Base-by-base conservation (phyloP, 208 protist genomes). In the Leishmania arabica region DNA sequence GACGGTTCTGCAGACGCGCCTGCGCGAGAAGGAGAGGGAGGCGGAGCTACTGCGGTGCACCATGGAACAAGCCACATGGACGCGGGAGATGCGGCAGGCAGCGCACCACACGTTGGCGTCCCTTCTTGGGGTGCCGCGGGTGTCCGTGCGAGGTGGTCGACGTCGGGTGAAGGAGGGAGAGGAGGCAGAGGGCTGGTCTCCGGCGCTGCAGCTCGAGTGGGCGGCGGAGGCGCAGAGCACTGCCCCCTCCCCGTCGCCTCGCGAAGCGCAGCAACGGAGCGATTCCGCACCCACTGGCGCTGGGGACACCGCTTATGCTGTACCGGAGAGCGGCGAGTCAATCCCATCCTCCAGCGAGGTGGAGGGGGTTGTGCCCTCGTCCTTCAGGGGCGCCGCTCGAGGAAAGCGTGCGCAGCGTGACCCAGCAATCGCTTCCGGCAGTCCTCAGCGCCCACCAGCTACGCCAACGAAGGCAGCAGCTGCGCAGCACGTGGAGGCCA, bases 21-120 rank as follows among this genome's bases (percentile, higher is more conserved):
- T 90, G 42, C 77, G 72, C 15, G 89, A 91, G 75, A 73, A 84
- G 37, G 90, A 92, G 78, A 76, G 83, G 24, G 90, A 94, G 83
- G 83, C 83, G 53, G 92, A 95, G 85, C 68, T 80, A 49, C 86
- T 88, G 81, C 87, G 86, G 60, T 89, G 82, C 42, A 80, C 77
- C 60, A 84, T 89, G 62, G 89, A 92, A 83, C 79, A 87, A 42
- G 75, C 81, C 47, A 69, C 82, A 70, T 89, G 86, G 92, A 78
- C 84, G 66, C 69, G 69, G 1, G 83, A 84, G 78, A 69, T 79
- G 60, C 70, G 49, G 34, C 71, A 76, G 58, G 73, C 82, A 45
- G 65, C 62, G 75, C 75, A 77, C 56, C 79, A 80, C 69, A 80
- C 80, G 34, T 40, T 84, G 68, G 77, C 80, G 24, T 49, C 79